Evolutionary conservation across 768 basidiomycete genomes (phyloP).

Genomic region (Agrocybe praecox): DNA sequence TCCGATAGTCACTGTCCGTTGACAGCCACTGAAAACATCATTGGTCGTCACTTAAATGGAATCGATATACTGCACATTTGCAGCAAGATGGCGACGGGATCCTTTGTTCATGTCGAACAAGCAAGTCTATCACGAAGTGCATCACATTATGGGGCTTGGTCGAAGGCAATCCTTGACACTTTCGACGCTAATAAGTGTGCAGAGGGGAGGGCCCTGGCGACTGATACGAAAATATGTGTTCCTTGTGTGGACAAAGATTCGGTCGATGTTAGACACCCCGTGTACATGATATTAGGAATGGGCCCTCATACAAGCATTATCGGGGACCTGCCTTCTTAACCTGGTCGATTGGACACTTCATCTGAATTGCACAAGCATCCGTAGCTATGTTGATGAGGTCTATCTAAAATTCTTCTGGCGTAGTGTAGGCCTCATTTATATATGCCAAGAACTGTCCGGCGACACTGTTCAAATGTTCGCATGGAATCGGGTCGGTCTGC

Average conservation of each 20-base stretch:
- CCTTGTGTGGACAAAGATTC: neutral
- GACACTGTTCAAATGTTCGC: too few relatives aligned
- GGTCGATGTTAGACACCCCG: neutral
- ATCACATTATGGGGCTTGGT: conserved; percentile 34
- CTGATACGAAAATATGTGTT: conserved; percentile 13
- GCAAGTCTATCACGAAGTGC: conserved; percentile 21
- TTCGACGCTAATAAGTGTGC: conserved; percentile 26
- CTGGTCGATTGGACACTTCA: neutral
- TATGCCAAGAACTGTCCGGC: too few relatives aligned
- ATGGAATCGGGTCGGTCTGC: too few relatives aligned
- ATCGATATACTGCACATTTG: conserved; percentile 32
- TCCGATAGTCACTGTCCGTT: conserved; percentile 40
- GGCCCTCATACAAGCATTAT: too few relatives aligned
- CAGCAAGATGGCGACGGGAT: conserved; percentile 28
- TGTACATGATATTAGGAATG: too few relatives aligned
- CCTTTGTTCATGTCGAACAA: conserved; percentile 49
- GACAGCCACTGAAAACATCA: conserved; percentile 46
- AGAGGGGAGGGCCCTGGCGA: conserved; percentile 14
- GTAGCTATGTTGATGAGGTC: too few relatives aligned
- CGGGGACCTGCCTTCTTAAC: neutral
- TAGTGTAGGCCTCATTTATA: too few relatives aligned
- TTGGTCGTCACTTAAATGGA: conserved; percentile 46
- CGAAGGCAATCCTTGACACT: conserved; percentile 30
- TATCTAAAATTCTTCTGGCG: too few relatives aligned
- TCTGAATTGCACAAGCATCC: neutral